Base-by-base conservation (phyloP, 1,284 basidiomycete species). In the Somion occarium region DNA sequence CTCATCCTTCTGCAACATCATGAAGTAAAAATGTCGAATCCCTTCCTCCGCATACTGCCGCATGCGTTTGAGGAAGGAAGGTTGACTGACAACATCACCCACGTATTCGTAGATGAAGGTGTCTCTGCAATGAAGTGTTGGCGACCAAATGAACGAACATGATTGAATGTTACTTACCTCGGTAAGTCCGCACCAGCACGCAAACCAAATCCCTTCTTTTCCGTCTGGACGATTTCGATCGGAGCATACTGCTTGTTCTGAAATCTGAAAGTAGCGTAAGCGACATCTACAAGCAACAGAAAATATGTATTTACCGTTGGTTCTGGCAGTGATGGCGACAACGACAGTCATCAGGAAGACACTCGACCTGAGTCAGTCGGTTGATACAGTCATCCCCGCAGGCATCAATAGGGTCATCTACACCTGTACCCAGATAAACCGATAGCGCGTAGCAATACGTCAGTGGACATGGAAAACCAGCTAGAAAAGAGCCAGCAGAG, bases 1-100 rank as follows among this genome's bases (percentile, higher is more conserved):
- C 79, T 99, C 94, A 60, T 98, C 94, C 62, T 92, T 93, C 69
- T 98, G 97, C 51, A 99, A 72, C 91, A 98, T 96, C 97, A 99
- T 99, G 64, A 99, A 99, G 72, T 99, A 99, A 64, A 99, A 99
- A 69, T 99, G 96, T 51, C 84, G 78, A 56, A 98, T 94, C 15
- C 95, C 95, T 67, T 98, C 93, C 39, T 88, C 80, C 1, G 85
- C 93, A 66, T 99, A 99, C 37, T 89, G 85, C 46, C 89, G 82
- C 93, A 99, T 98, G 38, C 96, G 85, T 66, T 92, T 93, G 68
- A 89, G 83, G 68, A 99, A 98, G 15, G 88, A 88, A 15, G 78
- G 74, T 42, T 93, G 88, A 53, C 84, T 88, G 58, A 99, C 91
- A 19, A 99, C 93, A 61, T 99, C 97, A 41, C 97, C 97, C 23